phyloP scores from a whole-genome alignment of 1,284 basidiomycete species.

The Gomphus bonarii region DNA sequence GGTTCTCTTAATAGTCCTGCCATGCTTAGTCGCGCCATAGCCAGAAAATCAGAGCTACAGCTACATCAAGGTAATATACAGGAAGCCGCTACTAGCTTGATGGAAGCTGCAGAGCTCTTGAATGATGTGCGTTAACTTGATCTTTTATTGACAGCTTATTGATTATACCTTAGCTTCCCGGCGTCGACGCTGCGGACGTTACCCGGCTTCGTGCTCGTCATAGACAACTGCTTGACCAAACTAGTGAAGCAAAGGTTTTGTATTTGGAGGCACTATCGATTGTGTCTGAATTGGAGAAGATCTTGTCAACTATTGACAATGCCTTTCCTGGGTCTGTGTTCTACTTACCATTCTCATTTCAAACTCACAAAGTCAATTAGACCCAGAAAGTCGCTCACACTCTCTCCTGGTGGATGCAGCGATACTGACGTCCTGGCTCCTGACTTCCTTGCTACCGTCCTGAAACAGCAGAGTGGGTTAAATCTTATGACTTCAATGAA shows the following conservation, averaged over 20 bases:
- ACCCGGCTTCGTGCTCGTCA: conserved; percentile 53
- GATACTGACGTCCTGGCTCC: conserved; percentile 53
- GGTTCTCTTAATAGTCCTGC: conserved; percentile 54
- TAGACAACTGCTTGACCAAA: conserved; percentile 36
- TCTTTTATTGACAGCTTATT: neutral
- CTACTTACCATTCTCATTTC: neutral
- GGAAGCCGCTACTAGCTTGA: conserved; percentile 41
- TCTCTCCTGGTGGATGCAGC: conserved; percentile 21
- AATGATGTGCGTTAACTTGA: conserved; percentile 16
- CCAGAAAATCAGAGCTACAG: conserved; percentile 58
- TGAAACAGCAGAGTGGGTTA: conserved; percentile 59
- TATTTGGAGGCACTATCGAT: conserved; percentile 18
- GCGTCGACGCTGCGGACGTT: conserved; percentile 51
- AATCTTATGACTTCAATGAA: neutral
- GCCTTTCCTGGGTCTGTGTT: conserved; percentile 30
- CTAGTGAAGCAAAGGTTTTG: conserved; percentile 33
- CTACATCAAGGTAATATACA: conserved; percentile 49
- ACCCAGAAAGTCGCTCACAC: conserved; percentile 33
- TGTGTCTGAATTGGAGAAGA: conserved; percentile 36
- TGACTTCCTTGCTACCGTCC: conserved; percentile 49
- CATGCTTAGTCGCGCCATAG: conserved; percentile 51
- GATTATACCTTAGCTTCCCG: conserved; percentile 21
- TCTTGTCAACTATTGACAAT: conserved; percentile 44
- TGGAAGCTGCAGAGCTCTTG: conserved; percentile 32
- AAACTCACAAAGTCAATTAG: conserved; percentile 18